These are phyloP conservation scores for Artemisia tridentata DNA, from an alignment of 129 eudicot genomes.

Conservation along the genomic window DNA sequence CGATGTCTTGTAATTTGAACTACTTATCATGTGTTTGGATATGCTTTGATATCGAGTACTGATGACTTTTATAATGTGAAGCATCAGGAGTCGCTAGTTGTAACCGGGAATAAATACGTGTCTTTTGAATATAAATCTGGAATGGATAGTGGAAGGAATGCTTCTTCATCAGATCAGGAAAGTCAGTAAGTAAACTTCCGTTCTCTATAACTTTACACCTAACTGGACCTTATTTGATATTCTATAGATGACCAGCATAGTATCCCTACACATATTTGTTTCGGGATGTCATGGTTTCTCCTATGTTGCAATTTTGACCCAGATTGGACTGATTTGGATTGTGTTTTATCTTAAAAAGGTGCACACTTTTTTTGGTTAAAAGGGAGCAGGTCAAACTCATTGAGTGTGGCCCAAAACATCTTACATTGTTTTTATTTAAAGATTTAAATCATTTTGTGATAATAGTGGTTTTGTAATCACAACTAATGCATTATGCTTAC, in stretches of 20 bases:
- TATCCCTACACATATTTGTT: too few species aligned
- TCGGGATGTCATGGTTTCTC: too few species aligned
- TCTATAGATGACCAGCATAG: background rate
- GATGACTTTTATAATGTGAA: slow-evolving; percentile 34
- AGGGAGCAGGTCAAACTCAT: background rate
- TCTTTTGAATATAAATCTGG: slow-evolving; percentile 90
- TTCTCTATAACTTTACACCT: background rate
- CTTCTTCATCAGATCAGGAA: slow-evolving; percentile 93
- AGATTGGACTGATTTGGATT: background rate
- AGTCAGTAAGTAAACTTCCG: slow-evolving; percentile 70
- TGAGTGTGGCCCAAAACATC: too few species aligned
- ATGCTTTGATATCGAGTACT: background rate
- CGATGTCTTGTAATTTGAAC: background rate
- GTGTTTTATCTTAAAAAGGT: background rate
- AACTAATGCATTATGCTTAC: too few species aligned
- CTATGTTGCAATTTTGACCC: too few species aligned
- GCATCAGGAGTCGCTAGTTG: slow-evolving; percentile 89
- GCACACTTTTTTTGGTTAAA: too few species aligned
- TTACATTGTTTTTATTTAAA: too few species aligned
- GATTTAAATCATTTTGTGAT: too few species aligned
- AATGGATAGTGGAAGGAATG: slow-evolving; percentile 71
- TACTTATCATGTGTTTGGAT: background rate
- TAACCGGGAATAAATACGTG: slow-evolving; percentile 69
- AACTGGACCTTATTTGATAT: background rate
- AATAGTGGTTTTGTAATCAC: too few species aligned